These are phyloP conservation scores for Solanum pennellii DNA, from an alignment of 257 asterid genomes.

Conservation along the genomic window DNA sequence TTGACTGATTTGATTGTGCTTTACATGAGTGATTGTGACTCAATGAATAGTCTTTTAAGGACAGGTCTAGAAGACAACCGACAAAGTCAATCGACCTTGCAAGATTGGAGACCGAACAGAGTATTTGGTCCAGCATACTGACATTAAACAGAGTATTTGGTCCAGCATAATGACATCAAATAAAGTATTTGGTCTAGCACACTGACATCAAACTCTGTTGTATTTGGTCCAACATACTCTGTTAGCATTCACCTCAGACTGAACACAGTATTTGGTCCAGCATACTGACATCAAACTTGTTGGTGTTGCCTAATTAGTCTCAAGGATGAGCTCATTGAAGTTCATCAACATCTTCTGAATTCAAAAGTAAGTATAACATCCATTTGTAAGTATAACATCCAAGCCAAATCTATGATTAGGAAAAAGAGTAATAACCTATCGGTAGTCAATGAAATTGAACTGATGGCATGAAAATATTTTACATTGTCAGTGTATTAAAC, in stretches of 20 bases:
- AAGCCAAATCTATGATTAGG: background rate
- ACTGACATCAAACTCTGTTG: no score
- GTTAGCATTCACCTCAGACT: conserved; percentile 10
- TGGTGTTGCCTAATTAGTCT: conserved; percentile 11
- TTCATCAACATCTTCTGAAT: background rate
- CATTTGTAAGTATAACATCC: background rate
- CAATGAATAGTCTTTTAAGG: no score
- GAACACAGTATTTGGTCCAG: background rate
- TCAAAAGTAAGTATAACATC: conserved; percentile 2
- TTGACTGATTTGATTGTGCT: no score
- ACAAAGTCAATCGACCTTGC: no score
- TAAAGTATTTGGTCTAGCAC: no score
- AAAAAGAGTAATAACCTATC: background rate
- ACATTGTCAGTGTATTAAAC: background rate
- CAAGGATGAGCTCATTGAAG: background rate
- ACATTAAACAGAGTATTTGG: no score
- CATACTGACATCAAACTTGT: conserved; percentile 14
- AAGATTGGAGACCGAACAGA: no score
- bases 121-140: no score
- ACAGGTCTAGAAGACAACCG: no score
- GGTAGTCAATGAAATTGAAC: background rate
- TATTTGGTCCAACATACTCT: no score
- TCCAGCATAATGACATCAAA: no score
- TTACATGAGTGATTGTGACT: no score
- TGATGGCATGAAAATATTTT: background rate